Evolutionary conservation across 225 moss, liverwort and hornwort genomes (phyloP).

Genomic region (Anthoceros angustus): DNA sequence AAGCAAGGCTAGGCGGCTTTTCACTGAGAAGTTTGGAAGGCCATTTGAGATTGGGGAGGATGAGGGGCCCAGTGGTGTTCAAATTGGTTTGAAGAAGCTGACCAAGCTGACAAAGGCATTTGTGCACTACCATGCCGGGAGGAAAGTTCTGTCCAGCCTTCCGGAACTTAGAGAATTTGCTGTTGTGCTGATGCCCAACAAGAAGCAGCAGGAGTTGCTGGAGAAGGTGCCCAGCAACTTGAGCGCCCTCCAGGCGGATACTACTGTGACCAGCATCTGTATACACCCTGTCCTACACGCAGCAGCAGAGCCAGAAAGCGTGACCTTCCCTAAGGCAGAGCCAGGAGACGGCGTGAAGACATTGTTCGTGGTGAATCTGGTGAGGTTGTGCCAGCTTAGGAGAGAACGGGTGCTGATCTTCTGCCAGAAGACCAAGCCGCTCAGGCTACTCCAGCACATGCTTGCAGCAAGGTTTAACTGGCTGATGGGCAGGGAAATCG

Average conservation of each 20-base stretch:
- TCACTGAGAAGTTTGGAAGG: conserved; percentile 78
- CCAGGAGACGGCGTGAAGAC: conserved; percentile 70
- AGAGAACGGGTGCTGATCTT: conserved; percentile 82
- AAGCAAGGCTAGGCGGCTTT: conserved; percentile 39
- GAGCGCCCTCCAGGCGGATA: conserved; percentile 48
- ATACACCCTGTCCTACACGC: conserved; percentile 52
- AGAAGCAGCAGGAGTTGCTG: conserved; percentile 44
- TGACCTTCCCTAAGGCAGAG: not conserved
- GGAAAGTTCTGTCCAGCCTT: conserved; percentile 40
- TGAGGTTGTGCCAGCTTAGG: conserved; percentile 20
- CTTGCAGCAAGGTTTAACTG: conserved; percentile 39
- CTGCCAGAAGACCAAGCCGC: conserved; percentile 59
- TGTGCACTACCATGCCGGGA: conserved; percentile 78
- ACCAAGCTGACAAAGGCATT: conserved; percentile 58
- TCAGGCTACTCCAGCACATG: conserved; percentile 56
- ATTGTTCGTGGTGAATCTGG: conserved; percentile 63
- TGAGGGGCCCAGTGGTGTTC: conserved; percentile 33
- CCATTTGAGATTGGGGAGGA: conserved; percentile 55
- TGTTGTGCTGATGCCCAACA: conserved; percentile 55
- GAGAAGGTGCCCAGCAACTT: conserved; percentile 22
- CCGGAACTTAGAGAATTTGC: conserved; percentile 82
- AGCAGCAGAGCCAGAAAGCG: conserved; percentile 15
- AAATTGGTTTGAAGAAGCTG: conserved; percentile 50
- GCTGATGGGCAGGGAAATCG: conserved; percentile 40
- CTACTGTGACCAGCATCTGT: conserved; percentile 48